Evolutionary conservation across 495 filamentous ascomycete species (phyloP), one percentile per base, ranked within the genome.

Genomic region (Podospora appendiculata): DNA sequence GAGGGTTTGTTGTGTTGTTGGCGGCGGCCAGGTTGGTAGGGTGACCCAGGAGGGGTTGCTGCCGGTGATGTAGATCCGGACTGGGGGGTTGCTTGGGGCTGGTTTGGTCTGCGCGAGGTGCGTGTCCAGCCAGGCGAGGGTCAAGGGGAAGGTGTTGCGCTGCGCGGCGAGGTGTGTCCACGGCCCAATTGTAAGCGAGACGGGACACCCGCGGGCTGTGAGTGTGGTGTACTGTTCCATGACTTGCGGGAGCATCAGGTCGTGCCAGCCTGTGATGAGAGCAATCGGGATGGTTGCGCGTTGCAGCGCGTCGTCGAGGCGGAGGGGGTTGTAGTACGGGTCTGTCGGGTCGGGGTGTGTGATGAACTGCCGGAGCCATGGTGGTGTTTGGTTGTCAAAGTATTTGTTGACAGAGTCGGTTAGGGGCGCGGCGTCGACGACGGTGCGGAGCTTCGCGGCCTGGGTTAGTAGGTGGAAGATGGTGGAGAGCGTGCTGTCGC

Each of bases 241-340:
- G 0, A 57, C 58, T 55, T 65, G 59, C 18, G 45, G 43, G 4
- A 54, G 47, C 11, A 62, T 50, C 11, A 56, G 50, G 49, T 67
- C 66, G 35, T 65, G 63, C 66, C 66, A 69, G 0, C 66, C 66
- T 11, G 58, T 60, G 6, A 61, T 46, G n/a, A 69, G 47, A 17
- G 67, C 32, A 8, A 69, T 59, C 7, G 66, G 66, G 39, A 65
- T 57, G 17, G 60, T 59, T 13, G 52, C 58, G 6, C 39, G 41
- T 4, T 63, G 58, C 32, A 69, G 66, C 9, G 66, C 51, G 36
- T 39, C 11, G 11, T 11, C n/a, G 11, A 14, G 38, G 11, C 38
- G 38, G 38, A 11, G 38, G 11, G 10, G 11, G 38, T 40, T 14
- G n/a, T 40, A 40, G n/a, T 40, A 14, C 2, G 38, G 38, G 8